Base-by-base conservation (phyloP, 2,329 filamentous ascomycete genomes). In the Fusarium anguioides region DNA sequence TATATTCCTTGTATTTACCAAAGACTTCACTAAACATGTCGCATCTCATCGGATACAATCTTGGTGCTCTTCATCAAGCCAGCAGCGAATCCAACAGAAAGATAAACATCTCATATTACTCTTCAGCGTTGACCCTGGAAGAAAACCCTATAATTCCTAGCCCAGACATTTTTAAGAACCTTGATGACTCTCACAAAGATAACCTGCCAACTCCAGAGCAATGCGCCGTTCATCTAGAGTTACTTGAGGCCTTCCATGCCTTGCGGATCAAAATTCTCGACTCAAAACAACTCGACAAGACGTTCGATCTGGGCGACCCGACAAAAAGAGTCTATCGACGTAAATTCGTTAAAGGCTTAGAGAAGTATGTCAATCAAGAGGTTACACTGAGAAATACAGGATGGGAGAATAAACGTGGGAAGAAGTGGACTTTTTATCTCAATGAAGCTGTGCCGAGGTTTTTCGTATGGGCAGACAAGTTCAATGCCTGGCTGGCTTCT, bases 201-300 rank as follows among this genome's bases (percentile, higher is more conserved):
- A 26, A 49, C 6, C 23, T 60, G 35, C 74, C 56, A 35, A 60
- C 53, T n/a, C 42, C 37, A 33, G 42, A 41, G 44, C 64, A 75
- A 40, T 87, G 85, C 66, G 83, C 85, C 20, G 83, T 82, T 3
- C 88, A 90, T 74, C 79, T 90, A 12, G 87, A 88, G 71, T 77
- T 90, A 3, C 79, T 90, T 4, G 83, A 88, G 60, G 81, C 82
- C 9, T 81, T 90, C 40, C 81, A 86, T 44, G 81, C 83, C 44
- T 75, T 90, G 24, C 82, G 81, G n/a, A 48, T 60, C 6, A 61
- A 41, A 2, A 47, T 73, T 35, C 37, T 72, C 9, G 50, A 44
- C 8, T 71, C 68, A 6, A 33, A 39, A 21, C 21, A 35, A 8
- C 51, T 73, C 1, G 70, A 64, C 26, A 26, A 37, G 33, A 41